These are phyloP conservation scores for Coemansia guatemalensis DNA, from an alignment of 192 early-diverging fungal species.

Conservation along the genomic window DNA sequence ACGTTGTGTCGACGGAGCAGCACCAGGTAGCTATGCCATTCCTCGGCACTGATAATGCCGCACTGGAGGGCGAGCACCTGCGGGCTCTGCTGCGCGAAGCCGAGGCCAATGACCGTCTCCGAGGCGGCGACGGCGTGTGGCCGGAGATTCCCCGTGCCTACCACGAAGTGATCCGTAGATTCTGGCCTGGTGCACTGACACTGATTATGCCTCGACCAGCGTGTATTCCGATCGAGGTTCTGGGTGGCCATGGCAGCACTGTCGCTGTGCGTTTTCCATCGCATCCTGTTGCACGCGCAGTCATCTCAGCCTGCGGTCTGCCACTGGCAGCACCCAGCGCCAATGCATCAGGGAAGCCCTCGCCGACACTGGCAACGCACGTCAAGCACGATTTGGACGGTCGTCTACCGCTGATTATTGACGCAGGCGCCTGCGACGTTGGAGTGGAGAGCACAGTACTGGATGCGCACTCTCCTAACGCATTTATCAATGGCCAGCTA, in stretches of 20 bases:
- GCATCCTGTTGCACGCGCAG: conserved; percentile 86
- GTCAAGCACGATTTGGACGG: conserved; percentile 78
- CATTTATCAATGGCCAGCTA: conserved; percentile 16
- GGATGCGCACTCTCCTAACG: conserved; percentile 58
- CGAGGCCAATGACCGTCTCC: conserved; percentile 17
- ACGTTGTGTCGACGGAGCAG: background rate
- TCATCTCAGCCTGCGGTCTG: conserved; percentile 78
- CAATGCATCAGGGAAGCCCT: conserved; percentile 93
- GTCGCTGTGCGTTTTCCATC: conserved; percentile 92
- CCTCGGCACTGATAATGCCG: conserved; percentile 51
- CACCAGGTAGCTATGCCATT: conserved; percentile 13
- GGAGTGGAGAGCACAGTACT: conserved; percentile 96
- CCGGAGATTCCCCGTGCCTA: conserved; percentile 72
- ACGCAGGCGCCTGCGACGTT: conserved; percentile 83
- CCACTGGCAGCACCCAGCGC: conserved; percentile 98
- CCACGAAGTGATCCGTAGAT: conserved; percentile 58
- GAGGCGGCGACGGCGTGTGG: conserved; percentile 43
- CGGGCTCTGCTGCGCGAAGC: conserved; percentile 9
- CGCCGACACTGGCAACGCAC: conserved; percentile 89
- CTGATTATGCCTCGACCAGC: conserved; percentile 76
- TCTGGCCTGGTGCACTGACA: conserved; percentile 96
- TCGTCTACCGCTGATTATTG: conserved; percentile 84
- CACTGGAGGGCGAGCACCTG: conserved; percentile 29
- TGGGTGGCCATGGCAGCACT: conserved; percentile 75
- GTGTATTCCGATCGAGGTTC: conserved; percentile 68